Conservation (phyloP, 2,329 filamentous ascomycete species). For the Diaporthe velutina region DNA sequence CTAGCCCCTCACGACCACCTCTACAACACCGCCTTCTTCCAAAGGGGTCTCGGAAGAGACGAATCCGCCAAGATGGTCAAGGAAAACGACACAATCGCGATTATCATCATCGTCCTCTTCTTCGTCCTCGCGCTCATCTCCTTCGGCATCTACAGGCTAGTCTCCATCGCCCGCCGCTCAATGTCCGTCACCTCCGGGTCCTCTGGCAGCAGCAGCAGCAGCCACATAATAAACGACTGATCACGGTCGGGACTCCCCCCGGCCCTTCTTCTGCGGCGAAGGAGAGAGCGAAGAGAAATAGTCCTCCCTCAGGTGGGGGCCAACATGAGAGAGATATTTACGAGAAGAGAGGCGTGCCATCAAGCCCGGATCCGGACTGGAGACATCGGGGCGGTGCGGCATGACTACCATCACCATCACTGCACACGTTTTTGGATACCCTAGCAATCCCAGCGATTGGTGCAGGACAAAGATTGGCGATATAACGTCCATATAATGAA, state of each 20-base stretch:
- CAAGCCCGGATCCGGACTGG: not conserved
- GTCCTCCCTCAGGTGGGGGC: no score
- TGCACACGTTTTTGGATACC: constrained; percentile 6
- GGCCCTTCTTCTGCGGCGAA: no score
- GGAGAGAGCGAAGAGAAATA: no score
- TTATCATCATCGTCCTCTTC: constrained; percentile 78
- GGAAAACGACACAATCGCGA: constrained; percentile 76
- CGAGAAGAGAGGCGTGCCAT: not conserved
- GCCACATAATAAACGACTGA: constrained; percentile 32
- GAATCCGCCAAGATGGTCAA: constrained; percentile 64
- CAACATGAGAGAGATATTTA: not conserved
- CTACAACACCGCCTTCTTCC: not conserved
- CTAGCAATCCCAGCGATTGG: not conserved
- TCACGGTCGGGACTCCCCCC: not conserved
- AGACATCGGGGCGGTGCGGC: no score
- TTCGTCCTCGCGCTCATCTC: constrained; percentile 70
- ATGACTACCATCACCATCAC: not conserved
- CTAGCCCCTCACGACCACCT: not conserved
- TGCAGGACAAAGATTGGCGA: not conserved
- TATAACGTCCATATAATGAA: constrained; percentile 9
- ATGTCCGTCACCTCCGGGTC: constrained; percentile 54
- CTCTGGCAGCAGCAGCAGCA: constrained; percentile 22
- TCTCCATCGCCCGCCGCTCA: constrained; percentile 62
- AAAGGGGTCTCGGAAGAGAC: not conserved
- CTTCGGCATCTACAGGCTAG: constrained; percentile 74